Base-by-base conservation (phyloP, 495 filamentous ascomycete genomes). In the Hypoxylon rickii region DNA sequence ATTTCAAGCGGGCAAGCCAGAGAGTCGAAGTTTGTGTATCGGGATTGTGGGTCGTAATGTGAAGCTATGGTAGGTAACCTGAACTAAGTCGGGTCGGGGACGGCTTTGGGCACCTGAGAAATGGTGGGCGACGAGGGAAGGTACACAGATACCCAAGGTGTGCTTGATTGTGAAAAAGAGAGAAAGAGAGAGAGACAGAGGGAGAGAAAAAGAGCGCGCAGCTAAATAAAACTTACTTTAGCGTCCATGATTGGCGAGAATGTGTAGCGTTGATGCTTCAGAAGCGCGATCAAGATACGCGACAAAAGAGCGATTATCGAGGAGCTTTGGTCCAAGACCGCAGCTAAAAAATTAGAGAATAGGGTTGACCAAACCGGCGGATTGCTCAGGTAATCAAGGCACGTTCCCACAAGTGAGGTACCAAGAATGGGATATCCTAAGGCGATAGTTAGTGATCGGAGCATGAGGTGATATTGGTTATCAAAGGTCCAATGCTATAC, bases 191-290 rank as follows among this genome's bases (percentile, higher is more conserved):
- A 37, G 8, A 10, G 11, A 21, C 7, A 36, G 20, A 20, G n/a
- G 8, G 24, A 4, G 10, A n/a, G 41, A 36, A 36, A 36, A 36
- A 36, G n/a, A n/a, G n/a, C n/a, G n/a, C n/a, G n/a, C n/a, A n/a
- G n/a, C n/a, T n/a, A n/a, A n/a, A n/a, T n/a, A 11, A 11, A 44
- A 47, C 70, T 63, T 60, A 73, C 73, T 58, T 65, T 73, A 10
- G 68, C 67, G 44, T 76, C 72, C 72, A 74, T 76, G 20, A 37
- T 63, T 11, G 24, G 43, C 5, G 50, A 45, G n/a, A 18, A 21
- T 24, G 24, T 39, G 31, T 45, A 43, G 38, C 18, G 40, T 40
- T 39, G 24, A 40, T 53, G n/a, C 5, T 44, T 37, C 20, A 31
- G 44, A 44, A 36, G 22, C 29, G 33, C 43, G 37, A 39, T 49